Evolutionary conservation across 176 grass and related monocot species (phyloP), one percentile per base, ranked within the genome.

Genomic region (Avena insularis): DNA sequence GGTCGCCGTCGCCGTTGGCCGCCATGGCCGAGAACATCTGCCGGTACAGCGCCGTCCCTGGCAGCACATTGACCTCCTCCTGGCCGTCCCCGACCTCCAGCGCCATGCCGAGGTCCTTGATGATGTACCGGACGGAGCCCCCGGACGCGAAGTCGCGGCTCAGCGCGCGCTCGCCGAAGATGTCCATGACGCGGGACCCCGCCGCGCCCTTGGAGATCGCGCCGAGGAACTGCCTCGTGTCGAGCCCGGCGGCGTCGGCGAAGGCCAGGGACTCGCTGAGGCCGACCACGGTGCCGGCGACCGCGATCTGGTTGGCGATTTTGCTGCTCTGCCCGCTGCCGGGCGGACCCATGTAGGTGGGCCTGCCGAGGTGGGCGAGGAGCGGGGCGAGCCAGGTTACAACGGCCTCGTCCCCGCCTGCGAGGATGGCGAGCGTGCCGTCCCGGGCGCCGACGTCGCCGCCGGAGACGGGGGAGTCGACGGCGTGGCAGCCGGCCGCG

Each of bases 61-160:
- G 90, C 56, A 96, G 89, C 66, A 84, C 94, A 15, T 38, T 86
- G 33, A 15, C 80, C 12, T 87, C 86, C 1, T 76, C 86, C 61
- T 46, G 8, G 3, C 71, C 70, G n/a, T 87, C 81, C 12, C 25
- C 87, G 57, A 72, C 78, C 88, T 90, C 85, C 67, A 96, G 85
- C 56, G 91, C 94, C 94, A 99, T 96, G 45, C 94, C 94, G 16
- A 98, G 83, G 63, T 98, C 97, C 83, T 98, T 96, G 83, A 98
- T 70, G 75, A 98, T 88, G 86, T 94, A 93, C 85, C 84, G 85
- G 36, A 82, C 90, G 48, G 85, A 31, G 12, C 89, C 97, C 0
- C 94, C 90, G 2, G 88, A 51, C n/a, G n/a, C 4, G 38, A 93
- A 91, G 67, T 96, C 94, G 58, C 94, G 90, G 57, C 69, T 71